Conservation (phyloP, 352 stramenopile species). For the Phytophthora litchii region DNA sequence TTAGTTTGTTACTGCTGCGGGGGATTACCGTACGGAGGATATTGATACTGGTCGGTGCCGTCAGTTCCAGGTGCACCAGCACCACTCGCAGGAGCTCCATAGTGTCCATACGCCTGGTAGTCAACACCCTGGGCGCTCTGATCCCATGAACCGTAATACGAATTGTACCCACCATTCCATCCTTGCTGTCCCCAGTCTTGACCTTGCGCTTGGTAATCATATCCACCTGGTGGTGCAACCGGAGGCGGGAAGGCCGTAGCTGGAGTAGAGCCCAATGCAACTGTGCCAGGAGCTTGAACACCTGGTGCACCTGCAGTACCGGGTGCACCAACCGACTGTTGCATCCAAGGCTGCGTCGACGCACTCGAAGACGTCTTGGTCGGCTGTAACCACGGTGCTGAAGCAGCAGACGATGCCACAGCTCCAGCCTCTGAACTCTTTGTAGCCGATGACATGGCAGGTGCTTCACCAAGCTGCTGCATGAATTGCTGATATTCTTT, state of each 20-base stretch:
- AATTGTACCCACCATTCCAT: constrained; percentile 51
- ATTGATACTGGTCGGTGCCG: constrained; percentile 48
- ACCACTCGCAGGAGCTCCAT: constrained; percentile 22
- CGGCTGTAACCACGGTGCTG: constrained; percentile 76
- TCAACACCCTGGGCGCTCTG: constrained; percentile 33
- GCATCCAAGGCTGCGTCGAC: constrained; percentile 65
- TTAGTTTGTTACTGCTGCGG: constrained; percentile 46
- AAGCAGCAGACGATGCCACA: constrained; percentile 22
- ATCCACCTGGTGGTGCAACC: constrained; percentile 36
- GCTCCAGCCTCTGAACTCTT: constrained; percentile 32
- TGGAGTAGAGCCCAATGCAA: constrained; percentile 45
- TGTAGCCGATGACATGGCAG: constrained; percentile 62
- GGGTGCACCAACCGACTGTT: constrained; percentile 47
- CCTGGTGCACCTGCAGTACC: constrained; percentile 30
- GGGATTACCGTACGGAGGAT: constrained; percentile 43
- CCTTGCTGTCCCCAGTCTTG: constrained; percentile 45
- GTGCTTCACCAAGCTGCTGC: constrained; percentile 85
- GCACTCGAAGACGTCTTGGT: constrained; percentile 46
- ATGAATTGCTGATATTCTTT: constrained; percentile 89
- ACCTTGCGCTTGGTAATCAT: constrained; percentile 43
- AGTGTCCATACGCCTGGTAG: constrained; percentile 50
- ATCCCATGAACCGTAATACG: constrained; percentile 60
- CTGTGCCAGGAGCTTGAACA: constrained; percentile 24
- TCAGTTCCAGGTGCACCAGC: constrained; percentile 30
- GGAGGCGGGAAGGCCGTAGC: constrained; percentile 60